Base-by-base conservation (phyloP, 1,284 basidiomycete genomes). In the Coniophora puteana region DNA sequence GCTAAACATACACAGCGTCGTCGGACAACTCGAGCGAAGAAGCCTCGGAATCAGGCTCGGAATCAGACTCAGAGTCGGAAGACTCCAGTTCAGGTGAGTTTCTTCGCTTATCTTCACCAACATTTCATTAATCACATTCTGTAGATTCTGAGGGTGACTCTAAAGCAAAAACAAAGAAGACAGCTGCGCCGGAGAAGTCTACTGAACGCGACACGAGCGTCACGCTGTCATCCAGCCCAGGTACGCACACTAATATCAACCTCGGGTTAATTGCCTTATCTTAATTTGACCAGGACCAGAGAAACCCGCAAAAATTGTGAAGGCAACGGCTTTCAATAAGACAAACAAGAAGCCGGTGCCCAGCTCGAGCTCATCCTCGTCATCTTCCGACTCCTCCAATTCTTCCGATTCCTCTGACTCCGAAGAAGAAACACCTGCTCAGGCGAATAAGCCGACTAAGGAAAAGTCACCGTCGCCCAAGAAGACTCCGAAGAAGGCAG, bases 141-240 rank as follows among this genome's bases (percentile, higher is more conserved):
- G 17, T 21, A 62, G 57, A 33, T 37, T 60, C 57, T 34, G 44
- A 49, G 21, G 43, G 40, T 18, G 41, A 31, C 40, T 40, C 27
- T 38, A 36, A 40, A 53, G 51, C 17, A 50, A 41, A 11, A 42
- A 35, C 16, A 42, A 47, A 5, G 45, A 40, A 16, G 42, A 36
- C 31, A 33, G 40, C 11, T 42, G 41, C 18, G 37, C 14, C 47
- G 4, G 44, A 37, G 20, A 58, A 49, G 26, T 11, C 34, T 18
- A 27, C 12, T 11, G 58, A 61, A 29, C 46, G 54, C 18, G 61
- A 63, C 36, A 58, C 60, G 5, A 64, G 60, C 16, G 43, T 8
- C 11, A 64, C 58, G 0, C 37, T 63, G 41, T 64, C 58, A 27
- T 65, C 62, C 45, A 56, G 58, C 62, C 44, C n/a, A n/a, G n/a